A percentile compares a stretch with the other conserved stretches of the same genome.
Conservation (phyloP, 2,329 filamentous ascomycete species). For the Ophiostoma australiae region DNA sequence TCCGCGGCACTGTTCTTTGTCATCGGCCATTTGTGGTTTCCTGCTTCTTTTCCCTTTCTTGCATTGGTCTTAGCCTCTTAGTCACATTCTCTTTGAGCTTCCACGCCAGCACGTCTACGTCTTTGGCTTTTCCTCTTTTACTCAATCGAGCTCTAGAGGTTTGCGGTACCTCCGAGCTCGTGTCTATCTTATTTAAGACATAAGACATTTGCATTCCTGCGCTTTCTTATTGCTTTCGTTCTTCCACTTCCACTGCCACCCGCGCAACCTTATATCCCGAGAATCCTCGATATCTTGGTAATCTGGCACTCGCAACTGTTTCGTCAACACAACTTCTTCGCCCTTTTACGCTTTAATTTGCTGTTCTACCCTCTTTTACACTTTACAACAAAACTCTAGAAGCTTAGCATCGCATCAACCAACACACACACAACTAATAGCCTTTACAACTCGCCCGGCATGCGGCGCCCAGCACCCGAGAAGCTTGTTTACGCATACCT, state of each 20-base stretch:
- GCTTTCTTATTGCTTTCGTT: neutral
- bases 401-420: neutral
- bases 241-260: neutral
- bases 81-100: neutral
- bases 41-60: slow-evolving; percentile 2
- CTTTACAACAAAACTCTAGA: neutral
- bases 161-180: neutral
- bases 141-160: slow-evolving; percentile 8
- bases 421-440: neutral
- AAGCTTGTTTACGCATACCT: slow-evolving; percentile 70
- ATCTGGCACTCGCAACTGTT: neutral
- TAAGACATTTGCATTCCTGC: slow-evolving; percentile 5
- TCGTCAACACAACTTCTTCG: neutral
- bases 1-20: neutral
- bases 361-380: neutral
- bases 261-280: neutral
- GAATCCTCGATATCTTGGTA: neutral
- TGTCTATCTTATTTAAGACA: neutral
- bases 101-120: neutral
- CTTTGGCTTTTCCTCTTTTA: neutral
- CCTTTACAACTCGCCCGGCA: slow-evolving; percentile 37
- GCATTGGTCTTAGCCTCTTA: neutral
- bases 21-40: neutral
- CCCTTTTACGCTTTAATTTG: neutral
- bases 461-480: slow-evolving; percentile 68